These are phyloP conservation scores for Waltiozyma sp. DNA, from an alignment of 1,139 yeast genomes.

Conservation along the genomic window DNA sequence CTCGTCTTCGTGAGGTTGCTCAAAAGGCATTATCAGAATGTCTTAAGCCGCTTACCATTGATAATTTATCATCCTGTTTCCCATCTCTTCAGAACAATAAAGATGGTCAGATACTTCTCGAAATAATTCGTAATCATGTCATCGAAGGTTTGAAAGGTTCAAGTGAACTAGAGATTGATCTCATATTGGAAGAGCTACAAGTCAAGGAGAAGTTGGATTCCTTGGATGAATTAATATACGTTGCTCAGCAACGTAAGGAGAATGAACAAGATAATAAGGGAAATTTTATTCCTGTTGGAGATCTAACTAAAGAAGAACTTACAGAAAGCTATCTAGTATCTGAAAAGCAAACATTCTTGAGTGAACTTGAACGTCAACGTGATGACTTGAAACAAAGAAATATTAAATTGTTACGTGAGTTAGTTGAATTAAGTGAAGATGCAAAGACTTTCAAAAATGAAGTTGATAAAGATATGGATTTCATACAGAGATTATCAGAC, in stretches of 20 bases:
- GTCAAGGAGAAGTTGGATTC: conserved; percentile 46
- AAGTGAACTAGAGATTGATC: conserved; percentile 51
- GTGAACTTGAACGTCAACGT: conserved; percentile 20
- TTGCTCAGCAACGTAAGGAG: conserved; percentile 31
- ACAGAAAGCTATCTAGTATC: conserved; percentile 24
- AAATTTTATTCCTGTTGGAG: conserved; percentile 16
- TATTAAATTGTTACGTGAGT: conserved; percentile 15
- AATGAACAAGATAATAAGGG: conserved; percentile 1
- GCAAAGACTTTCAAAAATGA: conserved; percentile 15
- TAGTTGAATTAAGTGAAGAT: conserved; percentile 18
- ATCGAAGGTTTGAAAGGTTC: conserved; percentile 48
- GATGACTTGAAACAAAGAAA: conserved; percentile 19
- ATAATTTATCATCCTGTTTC: conserved; percentile 54
- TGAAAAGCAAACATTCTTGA: conserved; percentile 20
- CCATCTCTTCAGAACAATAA: conserved; percentile 43
- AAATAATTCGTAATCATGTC: conserved; percentile 51
- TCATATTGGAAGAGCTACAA: conserved; percentile 54
- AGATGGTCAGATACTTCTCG: conserved; percentile 42
- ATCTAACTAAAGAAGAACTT: conserved; percentile 24
- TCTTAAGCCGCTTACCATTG: conserved; percentile 46
- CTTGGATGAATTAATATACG: conserved; percentile 52
- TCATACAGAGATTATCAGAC: conserved; percentile 16
- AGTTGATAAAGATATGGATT: conserved; percentile 13
- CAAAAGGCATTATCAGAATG: conserved; percentile 62
- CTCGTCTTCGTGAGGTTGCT: conserved; percentile 44